A percentile compares a stretch with the other conserved stretches of the same genome.
These are phyloP conservation scores for Aureobasidium melanogenum DNA, from an alignment of 2,329 filamentous ascomycete genomes.

Conservation along the genomic window DNA sequence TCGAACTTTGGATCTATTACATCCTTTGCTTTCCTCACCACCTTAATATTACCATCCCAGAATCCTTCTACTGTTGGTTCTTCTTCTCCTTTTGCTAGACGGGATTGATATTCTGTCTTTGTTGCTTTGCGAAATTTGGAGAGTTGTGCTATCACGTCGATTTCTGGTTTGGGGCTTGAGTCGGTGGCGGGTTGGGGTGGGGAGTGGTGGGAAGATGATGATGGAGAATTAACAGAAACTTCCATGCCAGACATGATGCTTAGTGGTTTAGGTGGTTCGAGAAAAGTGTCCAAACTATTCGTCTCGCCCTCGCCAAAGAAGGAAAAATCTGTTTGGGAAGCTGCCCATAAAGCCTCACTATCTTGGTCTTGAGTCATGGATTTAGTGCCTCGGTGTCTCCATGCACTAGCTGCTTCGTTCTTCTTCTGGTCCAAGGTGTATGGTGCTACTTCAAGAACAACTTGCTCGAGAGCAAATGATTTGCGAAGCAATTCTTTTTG, in stretches of 20 bases:
- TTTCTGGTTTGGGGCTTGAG: slow-evolving; percentile 11
- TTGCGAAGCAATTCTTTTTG: slow-evolving; percentile 37
- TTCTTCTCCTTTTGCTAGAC: slow-evolving; percentile 23
- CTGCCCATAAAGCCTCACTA: slow-evolving; percentile 51
- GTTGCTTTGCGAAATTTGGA: slow-evolving; percentile 45
- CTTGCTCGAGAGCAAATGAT: slow-evolving; percentile 46
- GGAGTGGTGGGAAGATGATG: slow-evolving; percentile 6
- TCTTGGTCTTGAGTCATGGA: slow-evolving; percentile 53
- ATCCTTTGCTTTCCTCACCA: slow-evolving; percentile 36
- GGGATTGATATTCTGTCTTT: slow-evolving; percentile 39
- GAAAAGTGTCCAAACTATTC: slow-evolving; percentile 39
- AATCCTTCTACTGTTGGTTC: slow-evolving; percentile 43
- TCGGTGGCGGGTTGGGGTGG: neutral
- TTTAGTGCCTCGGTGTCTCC: slow-evolving; percentile 37
- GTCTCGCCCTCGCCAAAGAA: slow-evolving; percentile 41
- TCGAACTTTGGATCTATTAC: neutral
- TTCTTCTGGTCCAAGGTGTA: slow-evolving; percentile 32
- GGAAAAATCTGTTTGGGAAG: slow-evolving; percentile 51
- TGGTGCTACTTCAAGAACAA: slow-evolving; percentile 47
- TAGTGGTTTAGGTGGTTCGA: neutral
- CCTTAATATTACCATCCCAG: slow-evolving; percentile 51
- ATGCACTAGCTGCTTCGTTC: slow-evolving; percentile 34
- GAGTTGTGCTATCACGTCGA: slow-evolving; percentile 47
- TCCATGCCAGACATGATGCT: slow-evolving; percentile 15
- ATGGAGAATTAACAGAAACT: neutral